Percentiles rank a stretch among this genome's conserved stretches.
These are phyloP conservation scores for Nitzschia putrida DNA, from an alignment of 108 stramenopile genomes.

Conservation along the genomic window DNA sequence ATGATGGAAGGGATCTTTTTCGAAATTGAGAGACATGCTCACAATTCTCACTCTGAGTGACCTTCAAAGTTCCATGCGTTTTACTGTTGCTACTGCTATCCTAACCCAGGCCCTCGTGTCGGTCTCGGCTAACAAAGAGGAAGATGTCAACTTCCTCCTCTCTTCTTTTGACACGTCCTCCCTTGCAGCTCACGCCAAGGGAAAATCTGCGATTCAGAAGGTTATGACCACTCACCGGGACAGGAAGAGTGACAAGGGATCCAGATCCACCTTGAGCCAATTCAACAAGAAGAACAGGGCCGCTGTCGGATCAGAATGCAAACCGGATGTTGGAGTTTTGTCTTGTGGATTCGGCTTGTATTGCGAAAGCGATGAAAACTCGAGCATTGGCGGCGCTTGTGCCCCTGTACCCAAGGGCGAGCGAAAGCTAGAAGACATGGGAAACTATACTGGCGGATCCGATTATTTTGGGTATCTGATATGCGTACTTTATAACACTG, in stretches of 20 bases:
- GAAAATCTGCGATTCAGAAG: too few species aligned
- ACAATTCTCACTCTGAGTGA: background rate
- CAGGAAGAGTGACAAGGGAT: too few species aligned
- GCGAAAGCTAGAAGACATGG: background rate
- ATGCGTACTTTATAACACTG: background rate
- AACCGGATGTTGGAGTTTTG: conserved; percentile 20
- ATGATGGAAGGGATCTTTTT: too few species aligned
- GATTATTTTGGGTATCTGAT: background rate
- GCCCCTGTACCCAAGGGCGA: background rate
- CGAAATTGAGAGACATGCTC: too few species aligned
- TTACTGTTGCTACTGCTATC: background rate
- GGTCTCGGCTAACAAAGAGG: too few species aligned
- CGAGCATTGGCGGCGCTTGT: conserved; percentile 15
- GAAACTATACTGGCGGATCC: background rate
- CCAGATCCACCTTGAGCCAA: too few species aligned
- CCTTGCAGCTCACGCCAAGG: too few species aligned
- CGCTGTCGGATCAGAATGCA: conserved; percentile 2
- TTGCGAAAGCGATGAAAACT: conserved; percentile 5
- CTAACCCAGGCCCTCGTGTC: too few species aligned
- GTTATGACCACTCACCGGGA: too few species aligned
- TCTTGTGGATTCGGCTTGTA: conserved; percentile 16
- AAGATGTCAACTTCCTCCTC: too few species aligned
- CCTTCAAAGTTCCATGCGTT: background rate
- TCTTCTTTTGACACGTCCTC: too few species aligned
- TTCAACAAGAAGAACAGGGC: too few species aligned